Conservation (phyloP, 2,329 filamentous ascomycete genomes). For the Chaetomium sp. region DNA sequence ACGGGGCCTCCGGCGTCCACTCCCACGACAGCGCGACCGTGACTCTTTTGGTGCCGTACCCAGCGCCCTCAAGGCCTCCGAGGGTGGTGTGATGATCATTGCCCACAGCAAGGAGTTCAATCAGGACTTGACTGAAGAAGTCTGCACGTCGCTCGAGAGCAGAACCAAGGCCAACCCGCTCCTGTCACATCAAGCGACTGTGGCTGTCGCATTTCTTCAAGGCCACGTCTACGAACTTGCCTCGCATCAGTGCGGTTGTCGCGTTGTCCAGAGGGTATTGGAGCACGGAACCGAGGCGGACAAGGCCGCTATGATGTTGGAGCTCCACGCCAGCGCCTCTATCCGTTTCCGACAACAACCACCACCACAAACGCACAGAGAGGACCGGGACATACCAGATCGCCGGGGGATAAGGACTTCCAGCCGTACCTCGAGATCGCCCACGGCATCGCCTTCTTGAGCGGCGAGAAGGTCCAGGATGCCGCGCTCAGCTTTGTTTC, state of each 20-base stretch:
- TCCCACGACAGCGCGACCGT: not conserved
- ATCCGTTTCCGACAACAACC: too few relatives aligned
- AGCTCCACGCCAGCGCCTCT: conserved; percentile 73
- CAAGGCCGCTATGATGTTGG: conserved; percentile 70
- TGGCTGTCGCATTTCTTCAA: conserved; percentile 36
- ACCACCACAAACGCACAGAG: too few relatives aligned
- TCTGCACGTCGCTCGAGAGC: too few relatives aligned
- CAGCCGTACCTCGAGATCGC: conserved; percentile 56
- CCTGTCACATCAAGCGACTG: too few relatives aligned
- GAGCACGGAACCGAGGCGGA: conserved; percentile 77
- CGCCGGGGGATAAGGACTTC: too few relatives aligned
- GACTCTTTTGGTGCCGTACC: too few relatives aligned
- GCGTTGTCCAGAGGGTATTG: conserved; percentile 89
- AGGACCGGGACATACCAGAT: too few relatives aligned
- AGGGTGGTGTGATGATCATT: too few relatives aligned
- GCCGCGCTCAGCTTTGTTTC: conserved; percentile 73
- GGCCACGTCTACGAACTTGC: conserved; percentile 74
- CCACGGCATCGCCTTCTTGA: conserved; percentile 54
- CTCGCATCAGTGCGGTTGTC: conserved; percentile 82
- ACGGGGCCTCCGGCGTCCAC: not conserved
- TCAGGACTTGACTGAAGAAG: too few relatives aligned
- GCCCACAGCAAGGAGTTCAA: too few relatives aligned
- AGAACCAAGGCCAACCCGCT: too few relatives aligned
- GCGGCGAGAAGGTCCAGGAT: conserved; percentile 53
- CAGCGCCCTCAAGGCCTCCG: too few relatives aligned